Conservation (phyloP, 2,329 filamentous ascomycete genomes). For the Cytospora paraplurivora region DNA sequence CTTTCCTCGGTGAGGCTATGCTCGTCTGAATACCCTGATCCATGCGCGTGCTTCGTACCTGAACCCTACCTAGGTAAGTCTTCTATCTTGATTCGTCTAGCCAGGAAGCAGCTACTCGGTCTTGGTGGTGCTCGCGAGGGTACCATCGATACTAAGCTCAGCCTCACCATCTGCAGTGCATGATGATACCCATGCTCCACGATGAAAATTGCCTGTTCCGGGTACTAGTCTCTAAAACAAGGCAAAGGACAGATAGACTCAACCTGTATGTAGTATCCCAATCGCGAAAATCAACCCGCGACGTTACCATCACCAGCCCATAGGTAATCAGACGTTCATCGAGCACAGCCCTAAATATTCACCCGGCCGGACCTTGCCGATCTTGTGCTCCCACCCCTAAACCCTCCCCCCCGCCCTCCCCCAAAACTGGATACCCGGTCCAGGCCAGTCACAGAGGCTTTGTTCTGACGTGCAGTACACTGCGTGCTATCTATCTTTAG, state of each 20-base stretch:
- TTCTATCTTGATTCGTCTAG: too few relatives aligned
- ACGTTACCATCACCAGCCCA: neutral
- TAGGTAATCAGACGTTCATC: neutral
- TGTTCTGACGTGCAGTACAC: neutral
- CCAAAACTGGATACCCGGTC: too few relatives aligned
- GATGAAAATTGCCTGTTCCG: neutral
- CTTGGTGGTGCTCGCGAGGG: too few relatives aligned
- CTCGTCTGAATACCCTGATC: neutral
- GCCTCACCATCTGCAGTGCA: too few relatives aligned
- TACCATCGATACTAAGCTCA: too few relatives aligned
- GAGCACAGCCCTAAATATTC: conserved; percentile 4
- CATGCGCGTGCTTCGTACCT: neutral
- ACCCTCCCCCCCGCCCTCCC: neutral
- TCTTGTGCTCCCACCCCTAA: neutral
- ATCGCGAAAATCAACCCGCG: neutral
- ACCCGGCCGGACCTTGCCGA: conserved; percentile 7
- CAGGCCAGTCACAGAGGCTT: neutral
- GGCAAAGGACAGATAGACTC: too few relatives aligned
- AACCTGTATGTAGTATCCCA: too few relatives aligned
- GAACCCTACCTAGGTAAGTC: too few relatives aligned
- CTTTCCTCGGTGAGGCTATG: neutral
- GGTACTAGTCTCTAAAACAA: neutral
- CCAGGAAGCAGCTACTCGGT: too few relatives aligned
- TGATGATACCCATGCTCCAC: neutral
- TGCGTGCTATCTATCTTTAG: too few relatives aligned